Conservation (phyloP, 2,329 filamentous ascomycete genomes). For the Ophiosphaerella narmari region DNA sequence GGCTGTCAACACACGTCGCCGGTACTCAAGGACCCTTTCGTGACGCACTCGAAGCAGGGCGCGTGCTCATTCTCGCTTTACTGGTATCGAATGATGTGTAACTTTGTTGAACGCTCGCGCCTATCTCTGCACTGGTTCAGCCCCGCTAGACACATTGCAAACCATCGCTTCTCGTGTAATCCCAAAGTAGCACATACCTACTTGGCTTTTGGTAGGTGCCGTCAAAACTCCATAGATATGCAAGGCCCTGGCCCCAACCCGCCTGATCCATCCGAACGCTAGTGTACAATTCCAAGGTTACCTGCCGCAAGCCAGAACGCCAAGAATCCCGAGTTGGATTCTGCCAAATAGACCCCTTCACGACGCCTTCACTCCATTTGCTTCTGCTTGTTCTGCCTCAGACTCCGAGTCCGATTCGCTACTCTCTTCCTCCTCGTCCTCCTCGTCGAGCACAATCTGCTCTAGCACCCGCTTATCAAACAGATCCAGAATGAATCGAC, state of each 20-base stretch:
- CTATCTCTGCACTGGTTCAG: background rate
- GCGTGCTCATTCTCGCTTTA: background rate
- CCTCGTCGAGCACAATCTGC: conserved; percentile 80
- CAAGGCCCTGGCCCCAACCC: conserved; percentile 12
- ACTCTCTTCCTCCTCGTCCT: conserved; percentile 49
- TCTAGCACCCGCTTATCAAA: conserved; percentile 91
- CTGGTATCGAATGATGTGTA: background rate
- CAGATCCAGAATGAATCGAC: conserved; percentile 88
- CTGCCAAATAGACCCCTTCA: conserved; percentile 17
- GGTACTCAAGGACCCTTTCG: conserved; percentile 8
- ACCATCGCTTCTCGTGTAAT: conserved; percentile 11
- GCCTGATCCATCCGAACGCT: conserved; percentile 10
- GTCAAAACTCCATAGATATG: conserved; percentile 26
- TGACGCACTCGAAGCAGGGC: conserved; percentile 7
- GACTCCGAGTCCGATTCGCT: conserved; percentile 42
- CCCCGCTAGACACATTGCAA: conserved; percentile 5
- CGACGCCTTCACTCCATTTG: conserved; percentile 20
- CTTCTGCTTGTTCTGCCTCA: conserved; percentile 22
- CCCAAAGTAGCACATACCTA: conserved; percentile 9
- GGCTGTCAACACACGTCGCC: conserved; percentile 1
- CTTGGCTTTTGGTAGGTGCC: too few species aligned
- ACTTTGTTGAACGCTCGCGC: background rate
- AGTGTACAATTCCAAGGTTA: conserved; percentile 21
- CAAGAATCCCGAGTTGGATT: conserved; percentile 9
- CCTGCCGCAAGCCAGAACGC: conserved; percentile 20